These are phyloP conservation scores for Acacia crassicarpa DNA, from an alignment of 306 rosid genomes.

Conservation along the genomic window DNA sequence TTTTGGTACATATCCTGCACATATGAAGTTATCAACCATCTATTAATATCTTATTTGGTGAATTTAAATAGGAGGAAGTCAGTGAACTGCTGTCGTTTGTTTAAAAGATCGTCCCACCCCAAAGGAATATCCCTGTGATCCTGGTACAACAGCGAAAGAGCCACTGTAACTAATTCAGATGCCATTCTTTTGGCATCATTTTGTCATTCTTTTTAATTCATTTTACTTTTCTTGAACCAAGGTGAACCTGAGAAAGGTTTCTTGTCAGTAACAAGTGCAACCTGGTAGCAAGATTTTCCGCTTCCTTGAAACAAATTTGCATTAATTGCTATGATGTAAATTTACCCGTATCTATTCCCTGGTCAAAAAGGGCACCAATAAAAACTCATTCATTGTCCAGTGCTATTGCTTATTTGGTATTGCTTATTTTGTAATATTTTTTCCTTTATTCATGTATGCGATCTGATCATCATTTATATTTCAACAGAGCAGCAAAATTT, in stretches of 20 bases:
- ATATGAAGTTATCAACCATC: constrained; percentile 17
- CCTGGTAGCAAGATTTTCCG: background rate
- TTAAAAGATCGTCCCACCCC: no score
- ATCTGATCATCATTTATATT: background rate
- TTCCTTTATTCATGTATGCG: background rate
- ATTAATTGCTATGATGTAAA: background rate
- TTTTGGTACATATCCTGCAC: constrained; percentile 4
- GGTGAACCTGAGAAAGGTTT: background rate
- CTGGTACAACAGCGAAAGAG: no score
- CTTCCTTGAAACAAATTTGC: background rate
- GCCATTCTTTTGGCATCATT: constrained; percentile 23
- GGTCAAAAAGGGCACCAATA: background rate
- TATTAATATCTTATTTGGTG: constrained; percentile 14
- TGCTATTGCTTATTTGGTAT: background rate
- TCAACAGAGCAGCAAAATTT: background rate
- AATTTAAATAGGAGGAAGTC: constrained; percentile 64
- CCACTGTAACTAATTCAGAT: constrained; percentile 52
- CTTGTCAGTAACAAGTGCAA: background rate
- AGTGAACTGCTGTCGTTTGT: no score
- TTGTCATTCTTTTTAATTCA: background rate
- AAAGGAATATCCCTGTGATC: no score
- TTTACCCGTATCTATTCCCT: background rate
- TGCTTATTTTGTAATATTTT: no score
- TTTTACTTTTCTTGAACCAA: constrained; percentile 4
- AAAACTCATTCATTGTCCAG: background rate